phyloP scores from a whole-genome alignment of 83 land plant species.

The Picea abies region DNA sequence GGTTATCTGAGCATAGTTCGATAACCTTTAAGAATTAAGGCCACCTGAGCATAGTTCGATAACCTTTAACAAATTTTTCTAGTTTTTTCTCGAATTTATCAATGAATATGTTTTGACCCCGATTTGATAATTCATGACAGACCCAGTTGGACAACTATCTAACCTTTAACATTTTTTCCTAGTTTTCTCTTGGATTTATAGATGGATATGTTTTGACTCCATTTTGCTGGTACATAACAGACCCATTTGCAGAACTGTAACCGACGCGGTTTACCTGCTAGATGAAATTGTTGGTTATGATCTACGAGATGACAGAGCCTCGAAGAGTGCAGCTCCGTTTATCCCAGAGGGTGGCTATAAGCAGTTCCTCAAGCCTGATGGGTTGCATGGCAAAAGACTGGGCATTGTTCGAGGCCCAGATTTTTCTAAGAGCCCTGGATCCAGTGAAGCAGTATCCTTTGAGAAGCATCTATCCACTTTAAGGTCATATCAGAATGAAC shows the following conservation, averaged over 20 bases:
- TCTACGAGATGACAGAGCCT: constrained; percentile 35
- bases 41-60: too few relatives aligned
- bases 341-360: constrained; percentile 60
- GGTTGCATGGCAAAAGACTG: constrained; percentile 50
- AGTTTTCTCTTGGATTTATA: not conserved
- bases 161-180: not conserved
- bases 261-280: constrained; percentile 59
- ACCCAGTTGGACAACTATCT: constrained; percentile 62
- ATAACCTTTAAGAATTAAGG: too few relatives aligned
- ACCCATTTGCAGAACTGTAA: constrained; percentile 61
- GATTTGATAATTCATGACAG: constrained; percentile 14
- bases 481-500: constrained; percentile 15
- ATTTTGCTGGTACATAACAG: constrained; percentile 22
- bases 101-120: not conserved
- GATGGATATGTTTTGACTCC: not conserved
- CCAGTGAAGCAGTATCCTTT: constrained; percentile 12
- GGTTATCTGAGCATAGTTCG: too few relatives aligned
- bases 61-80: too few relatives aligned
- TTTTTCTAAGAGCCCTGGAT: not conserved
- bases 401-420: constrained; percentile 33
- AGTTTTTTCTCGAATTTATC: not conserved
- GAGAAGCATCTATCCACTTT: constrained; percentile 33
- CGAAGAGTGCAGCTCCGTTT: constrained; percentile 29
- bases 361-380: constrained; percentile 54
- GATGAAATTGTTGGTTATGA: constrained; percentile 70